phyloP scores from a whole-genome alignment of 2,329 filamentous ascomycete genomes.

The Teratosphaeria nubilosa region DNA sequence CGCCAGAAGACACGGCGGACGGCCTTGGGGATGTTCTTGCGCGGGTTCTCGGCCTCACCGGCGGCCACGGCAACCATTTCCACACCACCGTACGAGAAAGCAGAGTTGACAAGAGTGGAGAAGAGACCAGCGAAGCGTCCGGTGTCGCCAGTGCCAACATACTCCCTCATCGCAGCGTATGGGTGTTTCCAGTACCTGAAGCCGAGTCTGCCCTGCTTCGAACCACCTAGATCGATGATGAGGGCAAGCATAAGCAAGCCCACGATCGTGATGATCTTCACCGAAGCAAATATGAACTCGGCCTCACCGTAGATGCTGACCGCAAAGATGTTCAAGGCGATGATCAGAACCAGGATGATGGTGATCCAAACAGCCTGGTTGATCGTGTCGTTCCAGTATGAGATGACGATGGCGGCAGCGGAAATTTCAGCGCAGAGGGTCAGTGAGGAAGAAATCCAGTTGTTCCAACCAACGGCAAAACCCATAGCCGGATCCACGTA shows the following conservation, averaged over 20 bases:
- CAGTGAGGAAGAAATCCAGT: neutral
- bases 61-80: conserved; percentile 71
- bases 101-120: conserved; percentile 55
- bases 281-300: conserved; percentile 36
- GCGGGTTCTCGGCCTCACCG: conserved; percentile 62
- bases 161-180: conserved; percentile 29
- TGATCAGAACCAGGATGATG: conserved; percentile 8
- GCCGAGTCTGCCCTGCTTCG: conserved; percentile 30
- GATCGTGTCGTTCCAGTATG: conserved; percentile 12
- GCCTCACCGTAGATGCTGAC: neutral
- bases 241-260: conserved; percentile 26
- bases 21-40: conserved; percentile 61
- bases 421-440: neutral
- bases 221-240: conserved; percentile 24
- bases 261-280: conserved; percentile 29
- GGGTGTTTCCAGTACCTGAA: conserved; percentile 36
- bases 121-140: conserved; percentile 37
- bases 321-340: conserved; percentile 12
- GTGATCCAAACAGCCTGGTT: conserved; percentile 12
- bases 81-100: conserved; percentile 69
- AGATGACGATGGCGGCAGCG: conserved; percentile 7
- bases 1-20: conserved; percentile 71
- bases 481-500: conserved; percentile 50
- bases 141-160: conserved; percentile 16
- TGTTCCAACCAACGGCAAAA: conserved; percentile 23